These are phyloP conservation scores for Monosporozyma servazzii DNA, from an alignment of 805 yeast species.

Conservation along the genomic window DNA sequence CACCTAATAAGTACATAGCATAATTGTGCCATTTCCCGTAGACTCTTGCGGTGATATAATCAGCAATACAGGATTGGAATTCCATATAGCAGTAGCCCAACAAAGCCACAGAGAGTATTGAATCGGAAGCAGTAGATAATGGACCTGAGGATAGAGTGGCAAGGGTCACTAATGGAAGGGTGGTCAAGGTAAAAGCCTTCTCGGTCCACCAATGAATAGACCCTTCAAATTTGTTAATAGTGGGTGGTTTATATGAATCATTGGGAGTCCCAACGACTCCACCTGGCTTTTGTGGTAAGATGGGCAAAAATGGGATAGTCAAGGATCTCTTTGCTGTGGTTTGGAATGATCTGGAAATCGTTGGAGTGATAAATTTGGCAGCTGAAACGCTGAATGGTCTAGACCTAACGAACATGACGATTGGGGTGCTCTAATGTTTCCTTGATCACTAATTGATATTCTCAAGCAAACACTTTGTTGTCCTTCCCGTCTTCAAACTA, in stretches of 20 bases:
- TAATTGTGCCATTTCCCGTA: constrained; percentile 68
- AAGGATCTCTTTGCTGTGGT: constrained; percentile 21
- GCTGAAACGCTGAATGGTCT: constrained; percentile 10
- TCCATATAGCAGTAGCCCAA: constrained; percentile 80
- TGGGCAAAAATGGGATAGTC: constrained; percentile 43
- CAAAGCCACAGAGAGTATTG: constrained; percentile 54
- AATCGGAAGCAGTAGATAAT: constrained; percentile 60
- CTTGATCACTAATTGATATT: not conserved
- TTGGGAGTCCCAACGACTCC: constrained; percentile 87
- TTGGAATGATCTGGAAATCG: not conserved
- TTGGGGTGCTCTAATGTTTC: not conserved
- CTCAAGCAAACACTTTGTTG: not conserved
- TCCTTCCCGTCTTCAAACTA: not conserved
- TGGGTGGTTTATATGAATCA: constrained; percentile 71
- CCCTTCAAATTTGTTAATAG: constrained; percentile 58
- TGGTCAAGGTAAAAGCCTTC: constrained; percentile 54
- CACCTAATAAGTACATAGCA: constrained; percentile 57
- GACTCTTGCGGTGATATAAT: constrained; percentile 80
- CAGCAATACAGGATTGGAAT: constrained; percentile 85
- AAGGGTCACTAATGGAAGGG: constrained; percentile 66
- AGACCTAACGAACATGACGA: not conserved
- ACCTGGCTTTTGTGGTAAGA: constrained; percentile 80
- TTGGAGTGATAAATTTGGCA: constrained; percentile 14
- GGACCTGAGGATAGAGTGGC: constrained; percentile 70
- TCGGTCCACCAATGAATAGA: constrained; percentile 93